Conservation (phyloP, 345 rosid genomes). For the Brassica juncea region DNA sequence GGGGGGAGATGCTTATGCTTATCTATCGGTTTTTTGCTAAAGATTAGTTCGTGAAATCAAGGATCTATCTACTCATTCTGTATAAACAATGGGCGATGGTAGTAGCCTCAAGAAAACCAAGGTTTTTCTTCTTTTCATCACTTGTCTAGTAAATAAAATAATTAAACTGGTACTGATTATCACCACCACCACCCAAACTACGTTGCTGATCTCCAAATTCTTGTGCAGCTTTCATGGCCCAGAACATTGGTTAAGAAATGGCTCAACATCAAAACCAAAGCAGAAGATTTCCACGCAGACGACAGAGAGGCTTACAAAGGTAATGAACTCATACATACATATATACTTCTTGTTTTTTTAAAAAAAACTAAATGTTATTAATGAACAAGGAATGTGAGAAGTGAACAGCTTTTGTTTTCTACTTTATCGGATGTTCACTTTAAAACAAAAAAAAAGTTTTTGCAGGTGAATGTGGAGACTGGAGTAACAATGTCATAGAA, state of each 20-base stretch:
- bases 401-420: conserved; percentile 47
- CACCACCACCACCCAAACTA: background rate
- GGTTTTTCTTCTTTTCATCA: conserved; percentile 41
- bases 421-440: conserved; percentile 43
- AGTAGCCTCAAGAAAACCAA: conserved; percentile 75
- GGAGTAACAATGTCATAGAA: conserved; percentile 71
- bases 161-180: background rate
- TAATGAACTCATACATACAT: background rate
- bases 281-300: conserved; percentile 72
- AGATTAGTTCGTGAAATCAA: conserved; percentile 1
- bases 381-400: conserved; percentile 32
- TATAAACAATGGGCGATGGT: conserved; percentile 79
- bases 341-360: background rate
- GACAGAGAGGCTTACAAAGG: conserved; percentile 30
- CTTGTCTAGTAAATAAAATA: background rate
- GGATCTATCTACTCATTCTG: conserved; percentile 13
- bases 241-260: conserved; percentile 94
- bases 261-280: conserved; percentile 83
- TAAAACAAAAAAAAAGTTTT: conserved; percentile 32
- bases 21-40: conserved; percentile 8
- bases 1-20: background rate
- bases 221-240: conserved; percentile 86
- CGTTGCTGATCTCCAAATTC: conserved; percentile 1
- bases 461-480: conserved; percentile 78
- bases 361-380: background rate